Conservation (phyloP, 2,329 filamentous ascomycete genomes). For the Penicillium sp. region DNA sequence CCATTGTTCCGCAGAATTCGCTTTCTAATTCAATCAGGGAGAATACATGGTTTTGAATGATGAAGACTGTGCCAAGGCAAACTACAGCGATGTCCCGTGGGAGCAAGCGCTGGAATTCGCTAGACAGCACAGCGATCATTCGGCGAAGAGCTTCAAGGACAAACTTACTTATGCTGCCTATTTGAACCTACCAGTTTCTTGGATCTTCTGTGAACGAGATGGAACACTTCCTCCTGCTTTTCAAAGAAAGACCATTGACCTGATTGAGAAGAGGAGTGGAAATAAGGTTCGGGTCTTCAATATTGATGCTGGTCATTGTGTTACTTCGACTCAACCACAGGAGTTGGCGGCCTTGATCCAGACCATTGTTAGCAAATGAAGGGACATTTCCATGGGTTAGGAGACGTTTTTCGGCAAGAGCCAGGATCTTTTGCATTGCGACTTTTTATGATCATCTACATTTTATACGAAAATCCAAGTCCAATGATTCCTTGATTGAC, state of each 20-base stretch:
- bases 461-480: no score
- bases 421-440: no score
- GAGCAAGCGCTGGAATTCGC: neutral
- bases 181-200: neutral
- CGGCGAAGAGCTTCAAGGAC: neutral
- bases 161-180: neutral
- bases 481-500: no score
- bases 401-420: no score
- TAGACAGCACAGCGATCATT: neutral
- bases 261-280: neutral
- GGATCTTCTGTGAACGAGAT: neutral
- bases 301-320: neutral
- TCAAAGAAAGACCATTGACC: neutral
- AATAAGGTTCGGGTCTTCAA: neutral
- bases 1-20: neutral
- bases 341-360: neutral
- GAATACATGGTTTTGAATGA: neutral
- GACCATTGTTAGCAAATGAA: neutral
- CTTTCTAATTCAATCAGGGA: neutral
- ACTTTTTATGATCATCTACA: no score
- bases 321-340: neutral
- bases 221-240: neutral
- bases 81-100: neutral
- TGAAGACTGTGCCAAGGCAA: neutral
- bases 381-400: no score